Evolutionary conservation across 225 moss, liverwort and hornwort genomes (phyloP), one percentile per base, ranked within the genome.

Genomic region (Bryum argenteum): DNA sequence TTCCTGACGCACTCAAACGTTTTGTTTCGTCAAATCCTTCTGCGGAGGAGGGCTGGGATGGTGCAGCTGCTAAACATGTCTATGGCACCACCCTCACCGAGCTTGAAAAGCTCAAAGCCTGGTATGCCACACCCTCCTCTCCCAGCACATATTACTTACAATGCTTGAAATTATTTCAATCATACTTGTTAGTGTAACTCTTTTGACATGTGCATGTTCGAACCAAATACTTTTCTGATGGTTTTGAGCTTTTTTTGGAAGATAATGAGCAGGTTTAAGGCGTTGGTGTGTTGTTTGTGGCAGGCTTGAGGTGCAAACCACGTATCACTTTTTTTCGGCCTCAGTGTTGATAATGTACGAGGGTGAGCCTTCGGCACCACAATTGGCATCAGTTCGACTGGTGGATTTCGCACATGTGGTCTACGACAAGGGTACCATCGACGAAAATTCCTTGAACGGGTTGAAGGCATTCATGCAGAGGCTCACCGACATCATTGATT

Each of bases 261-360:
- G n/a, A n/a, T n/a, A n/a, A 33, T 33, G 33, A 33, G 33, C 33
- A 0, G 33, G 33, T 33, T 33, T 0, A 33, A 33, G 33, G 33
- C 0, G 2, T 33, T 33, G 33, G 33, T 33, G 5, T 33, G 33
- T 5, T 33, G 33, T 33, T 4, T 33, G 33, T 33, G 33, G 26
- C 88, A 94, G 98, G 94, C 82, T 98, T 63, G 79, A 82, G 78
- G 82, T 85, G 12, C 94, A 98, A 85, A 91, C 87, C 16, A 72
- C 37, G 22, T 98, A 92, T 66, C 92, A 91, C 68, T 94, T 98
- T 26, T 85, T 76, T 26, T 89, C 94, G 18, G 73, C 84, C 59
- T 94, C 94, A 3, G 76, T 98, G 26, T 74, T 98, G 80, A 28
- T 98, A 55, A 56, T 91, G 38, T 92, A 89, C 39, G 94, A 91